These are phyloP conservation scores for Macrophomina phaseolina DNA, from an alignment of 2,329 filamentous ascomycete genomes.

Conservation along the genomic window DNA sequence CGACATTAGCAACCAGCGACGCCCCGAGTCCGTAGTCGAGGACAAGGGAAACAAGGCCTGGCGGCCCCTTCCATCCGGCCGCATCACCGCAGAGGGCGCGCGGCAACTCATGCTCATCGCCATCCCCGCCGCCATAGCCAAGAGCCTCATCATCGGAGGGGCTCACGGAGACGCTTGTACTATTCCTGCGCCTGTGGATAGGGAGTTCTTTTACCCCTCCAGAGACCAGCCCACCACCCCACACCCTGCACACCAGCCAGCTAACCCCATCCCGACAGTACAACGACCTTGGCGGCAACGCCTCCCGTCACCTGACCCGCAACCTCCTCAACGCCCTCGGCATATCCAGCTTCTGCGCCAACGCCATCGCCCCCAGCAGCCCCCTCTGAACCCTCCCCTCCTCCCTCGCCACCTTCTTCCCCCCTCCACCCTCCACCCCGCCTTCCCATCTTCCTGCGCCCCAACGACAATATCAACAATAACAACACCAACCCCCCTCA, in stretches of 20 bases:
- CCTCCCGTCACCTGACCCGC: constrained; percentile 44
- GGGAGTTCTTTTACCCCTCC: neutral
- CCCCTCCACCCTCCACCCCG: neutral
- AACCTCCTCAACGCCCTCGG: constrained; percentile 40
- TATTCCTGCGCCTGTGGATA: constrained; percentile 44
- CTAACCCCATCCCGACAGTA: constrained; percentile 35
- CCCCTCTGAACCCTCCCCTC: neutral
- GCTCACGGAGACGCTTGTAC: constrained; percentile 36
- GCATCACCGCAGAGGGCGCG: constrained; percentile 33
- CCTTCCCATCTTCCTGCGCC: neutral
- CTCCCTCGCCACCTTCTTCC: neutral
- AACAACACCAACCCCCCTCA: too few relatives aligned
- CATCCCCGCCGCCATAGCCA: constrained; percentile 30
- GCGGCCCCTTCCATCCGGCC: constrained; percentile 38
- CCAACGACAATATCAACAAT: too few relatives aligned
- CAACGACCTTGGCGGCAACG: constrained; percentile 46
- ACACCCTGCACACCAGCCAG: too few relatives aligned
- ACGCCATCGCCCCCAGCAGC: neutral
- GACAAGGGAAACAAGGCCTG: constrained; percentile 51
- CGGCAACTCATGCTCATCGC: constrained; percentile 30
- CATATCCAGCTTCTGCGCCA: constrained; percentile 16
- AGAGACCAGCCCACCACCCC: too few relatives aligned
- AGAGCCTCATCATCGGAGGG: constrained; percentile 33
- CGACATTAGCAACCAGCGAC: constrained; percentile 48
- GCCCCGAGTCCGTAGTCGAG: constrained; percentile 41